Base-by-base conservation (phyloP, 2,329 filamentous ascomycete genomes). In the Bipolaris victoriae region DNA sequence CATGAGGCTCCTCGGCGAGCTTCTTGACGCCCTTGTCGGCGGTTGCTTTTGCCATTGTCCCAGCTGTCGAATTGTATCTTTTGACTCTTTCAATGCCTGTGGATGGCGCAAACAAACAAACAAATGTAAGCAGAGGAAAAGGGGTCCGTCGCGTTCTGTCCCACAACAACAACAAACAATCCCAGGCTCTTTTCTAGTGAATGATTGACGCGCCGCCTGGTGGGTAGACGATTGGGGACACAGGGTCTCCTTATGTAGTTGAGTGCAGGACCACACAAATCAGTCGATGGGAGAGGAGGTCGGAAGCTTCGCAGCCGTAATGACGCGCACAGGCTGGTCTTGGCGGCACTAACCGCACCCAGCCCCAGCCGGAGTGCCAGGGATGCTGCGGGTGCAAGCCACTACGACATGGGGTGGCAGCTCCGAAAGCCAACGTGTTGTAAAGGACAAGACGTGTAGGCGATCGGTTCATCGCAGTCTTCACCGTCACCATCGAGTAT, bases 1-100 rank as follows among this genome's bases (percentile, higher is more conserved):
- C 74, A 65, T 77, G 74, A 35, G 67, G 64, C 61, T 73, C 61
- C 51, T 74, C 71, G 11, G 58, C 61, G 5, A 63, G 58, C 41
- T 62, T 60, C 39, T 60, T 57, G 54, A 54, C 57, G 29, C 48
- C 58, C 33, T 62, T 61, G 35, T 46, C 41, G 52, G 69, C 70
- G 50, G 57, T 63, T 61, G 68, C 71, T 35, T 70, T 58, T 20
- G 73, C 55, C 73, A 76, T 75, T 75, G 35, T 33, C 48, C 11
- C 33, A 3, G 37, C 37, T 41, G 51, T 35, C 31, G 46, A 49
- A 56, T 49, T 46, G 44, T 41, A 49, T 29, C 40, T 22, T 52
- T 31, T 43, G 31, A 40, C 43, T 61, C 52, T 59, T 55, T 22
- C 43, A 45, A 22, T 54, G 18, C 15, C 49, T 39, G 46, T 20